Percentiles rank a stretch among this genome's conserved stretches.
These are phyloP conservation scores for Amauroascus verrucosus DNA, from an alignment of 2,329 filamentous ascomycete species.

Conservation along the genomic window DNA sequence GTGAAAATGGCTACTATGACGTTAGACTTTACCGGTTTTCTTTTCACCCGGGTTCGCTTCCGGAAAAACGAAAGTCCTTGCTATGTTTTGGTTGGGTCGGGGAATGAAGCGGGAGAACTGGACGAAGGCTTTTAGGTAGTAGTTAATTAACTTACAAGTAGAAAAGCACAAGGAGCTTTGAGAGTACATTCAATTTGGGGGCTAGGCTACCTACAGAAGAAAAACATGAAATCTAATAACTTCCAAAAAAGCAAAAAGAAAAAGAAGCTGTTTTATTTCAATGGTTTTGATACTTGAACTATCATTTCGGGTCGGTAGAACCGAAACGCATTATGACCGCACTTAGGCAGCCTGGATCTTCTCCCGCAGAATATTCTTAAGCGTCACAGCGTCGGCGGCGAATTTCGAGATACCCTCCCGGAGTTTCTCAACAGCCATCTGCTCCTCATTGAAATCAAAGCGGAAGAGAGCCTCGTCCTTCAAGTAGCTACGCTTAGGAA, in stretches of 20 bases:
- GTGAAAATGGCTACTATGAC: neutral
- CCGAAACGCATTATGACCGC: neutral
- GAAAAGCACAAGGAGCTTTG: neutral
- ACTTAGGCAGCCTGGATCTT: conserved; percentile 53
- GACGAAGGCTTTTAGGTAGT: too few relatives aligned
- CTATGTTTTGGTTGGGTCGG: too few relatives aligned
- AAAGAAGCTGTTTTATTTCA: too few relatives aligned
- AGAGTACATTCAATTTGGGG: conserved; percentile 1
- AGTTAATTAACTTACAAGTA: too few relatives aligned
- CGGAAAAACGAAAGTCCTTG: neutral
- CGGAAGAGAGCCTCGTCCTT: conserved; percentile 83
- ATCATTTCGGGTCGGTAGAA: neutral
- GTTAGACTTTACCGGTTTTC: neutral
- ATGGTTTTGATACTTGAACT: too few relatives aligned
- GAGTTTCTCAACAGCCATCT: conserved; percentile 99
- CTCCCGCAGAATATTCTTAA: conserved; percentile 82
- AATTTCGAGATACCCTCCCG: conserved; percentile 99
- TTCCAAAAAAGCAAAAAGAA: neutral
- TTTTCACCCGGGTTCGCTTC: neutral
- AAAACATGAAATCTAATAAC: conserved; percentile 2
- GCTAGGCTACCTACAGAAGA: neutral
- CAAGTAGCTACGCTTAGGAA: conserved; percentile 86
- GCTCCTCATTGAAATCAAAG: conserved; percentile 99
- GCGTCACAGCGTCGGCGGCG: conserved; percentile 83
- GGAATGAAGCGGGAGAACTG: too few relatives aligned